A percentile compares a stretch with the other conserved stretches of the same genome.
phyloP scores from a whole-genome alignment of 2,329 filamentous ascomycete genomes.

The Clonostachys byssicola region DNA sequence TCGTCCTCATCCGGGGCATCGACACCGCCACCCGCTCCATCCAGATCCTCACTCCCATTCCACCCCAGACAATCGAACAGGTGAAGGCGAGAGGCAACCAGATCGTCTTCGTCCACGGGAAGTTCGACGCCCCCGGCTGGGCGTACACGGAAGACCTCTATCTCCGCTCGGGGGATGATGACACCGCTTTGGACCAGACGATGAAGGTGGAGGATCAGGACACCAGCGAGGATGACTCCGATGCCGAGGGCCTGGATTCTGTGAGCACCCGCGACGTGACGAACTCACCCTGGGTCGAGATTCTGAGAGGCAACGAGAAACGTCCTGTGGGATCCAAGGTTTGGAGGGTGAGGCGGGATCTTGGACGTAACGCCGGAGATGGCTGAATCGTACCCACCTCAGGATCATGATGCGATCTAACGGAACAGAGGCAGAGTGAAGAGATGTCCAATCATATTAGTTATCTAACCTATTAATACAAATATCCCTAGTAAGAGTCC shows the following conservation, averaged over 20 bases:
- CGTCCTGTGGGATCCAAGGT: constrained; percentile 54
- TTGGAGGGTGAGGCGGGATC: constrained; percentile 61
- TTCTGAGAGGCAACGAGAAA: constrained; percentile 48
- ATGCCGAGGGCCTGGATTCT: constrained; percentile 13
- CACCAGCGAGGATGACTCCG: constrained; percentile 23
- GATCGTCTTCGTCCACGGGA: constrained; percentile 63
- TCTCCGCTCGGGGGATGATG: constrained; percentile 21
- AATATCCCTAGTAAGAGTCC: no score
- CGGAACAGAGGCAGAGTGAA: no score
- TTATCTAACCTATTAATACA: no score
- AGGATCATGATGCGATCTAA: no score
- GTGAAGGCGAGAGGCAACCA: constrained; percentile 34
- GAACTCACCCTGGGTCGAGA: constrained; percentile 55
- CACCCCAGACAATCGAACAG: constrained; percentile 28
- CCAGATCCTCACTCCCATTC: constrained; percentile 62
- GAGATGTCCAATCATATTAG: no score
- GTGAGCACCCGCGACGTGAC: constrained; percentile 13
- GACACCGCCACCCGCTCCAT: constrained; percentile 49
- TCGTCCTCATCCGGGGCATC: constrained; percentile 68
- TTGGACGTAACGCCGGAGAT: constrained; percentile 33
- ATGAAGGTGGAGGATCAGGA: constrained; percentile 26
- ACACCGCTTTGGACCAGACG: constrained; percentile 14
- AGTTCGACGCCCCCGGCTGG: constrained; percentile 66
- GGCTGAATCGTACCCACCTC: not conserved
- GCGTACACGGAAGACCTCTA: constrained; percentile 63